Evolutionary conservation across 176 grass and related monocot species (phyloP).

Genomic region (Phragmites australis): DNA sequence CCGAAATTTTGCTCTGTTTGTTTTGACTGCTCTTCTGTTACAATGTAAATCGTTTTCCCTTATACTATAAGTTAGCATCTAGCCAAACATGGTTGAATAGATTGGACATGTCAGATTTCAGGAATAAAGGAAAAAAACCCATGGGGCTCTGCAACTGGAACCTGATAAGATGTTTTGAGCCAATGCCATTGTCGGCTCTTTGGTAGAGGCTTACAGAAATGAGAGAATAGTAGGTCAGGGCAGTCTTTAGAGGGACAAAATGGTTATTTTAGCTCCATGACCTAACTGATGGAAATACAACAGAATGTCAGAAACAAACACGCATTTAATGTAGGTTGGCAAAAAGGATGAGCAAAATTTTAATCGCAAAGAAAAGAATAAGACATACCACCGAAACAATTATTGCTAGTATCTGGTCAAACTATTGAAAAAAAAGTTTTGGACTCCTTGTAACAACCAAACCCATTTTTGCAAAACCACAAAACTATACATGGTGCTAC

Average conservation of each 20-base stretch:
- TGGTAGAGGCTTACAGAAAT: not conserved
- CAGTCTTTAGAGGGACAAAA: too few species aligned
- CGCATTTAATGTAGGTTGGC: not conserved
- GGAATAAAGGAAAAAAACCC: not conserved
- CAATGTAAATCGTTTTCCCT: not conserved
- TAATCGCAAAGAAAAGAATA: too few species aligned
- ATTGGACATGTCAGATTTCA: not conserved
- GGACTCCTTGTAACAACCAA: not conserved
- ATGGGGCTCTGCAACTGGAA: not conserved
- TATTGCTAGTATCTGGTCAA: too few species aligned
- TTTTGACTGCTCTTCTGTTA: not conserved
- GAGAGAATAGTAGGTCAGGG: not conserved
- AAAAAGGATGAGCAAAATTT: not conserved
- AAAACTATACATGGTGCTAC: conserved; percentile 1
- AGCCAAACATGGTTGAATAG: not conserved
- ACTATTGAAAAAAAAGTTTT: too few species aligned
- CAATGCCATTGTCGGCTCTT: not conserved
- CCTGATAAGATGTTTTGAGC: not conserved
- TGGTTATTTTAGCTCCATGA: too few species aligned
- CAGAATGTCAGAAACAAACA: not conserved
- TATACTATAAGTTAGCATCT: not conserved
- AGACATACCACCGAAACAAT: too few species aligned
- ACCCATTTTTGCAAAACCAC: not conserved
- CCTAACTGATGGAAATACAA: not conserved
- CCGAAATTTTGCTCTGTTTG: not conserved